These are phyloP conservation scores for Macrocybe gigantea DNA, from an alignment of 768 basidiomycete species.

Conservation along the genomic window DNA sequence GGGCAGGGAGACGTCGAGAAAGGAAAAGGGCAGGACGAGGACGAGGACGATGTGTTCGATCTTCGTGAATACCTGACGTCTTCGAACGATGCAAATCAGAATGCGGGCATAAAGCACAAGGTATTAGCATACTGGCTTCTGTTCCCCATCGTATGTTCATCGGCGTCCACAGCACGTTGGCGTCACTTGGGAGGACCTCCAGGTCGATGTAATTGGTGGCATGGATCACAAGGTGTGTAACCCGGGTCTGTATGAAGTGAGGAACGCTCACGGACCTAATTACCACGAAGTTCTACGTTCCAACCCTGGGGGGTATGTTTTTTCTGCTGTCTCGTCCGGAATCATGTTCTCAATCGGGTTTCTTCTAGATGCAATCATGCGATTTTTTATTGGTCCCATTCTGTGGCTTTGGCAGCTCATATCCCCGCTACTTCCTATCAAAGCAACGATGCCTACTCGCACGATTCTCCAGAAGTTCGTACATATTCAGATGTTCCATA, in stretches of 20 bases:
- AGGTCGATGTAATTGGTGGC: conserved; percentile 56
- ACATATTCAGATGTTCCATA: neutral
- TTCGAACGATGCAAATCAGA: conserved; percentile 59
- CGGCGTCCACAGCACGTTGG: conserved; percentile 48
- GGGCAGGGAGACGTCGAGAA: conserved; percentile 41
- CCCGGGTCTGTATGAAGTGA: neutral
- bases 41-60: conserved; percentile 40
- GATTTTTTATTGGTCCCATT: conserved; percentile 49
- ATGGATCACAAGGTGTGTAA: conserved; percentile 46
- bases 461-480: conserved; percentile 57
- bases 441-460: conserved; percentile 30
- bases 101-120: conserved; percentile 66
- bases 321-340: neutral
- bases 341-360: neutral
- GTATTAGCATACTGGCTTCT: conserved; percentile 15
- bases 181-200: conserved; percentile 66
- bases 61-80: conserved; percentile 63
- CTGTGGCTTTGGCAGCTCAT: conserved; percentile 40
- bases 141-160: neutral
- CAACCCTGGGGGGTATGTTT: conserved; percentile 52
- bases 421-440: conserved; percentile 31
- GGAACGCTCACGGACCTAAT: neutral
- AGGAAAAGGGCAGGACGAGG: conserved; percentile 21
- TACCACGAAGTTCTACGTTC: conserved; percentile 41
- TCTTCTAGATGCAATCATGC: conserved; percentile 39